Base-by-base conservation (phyloP, 116 monocot species). In the Zostera marina region DNA sequence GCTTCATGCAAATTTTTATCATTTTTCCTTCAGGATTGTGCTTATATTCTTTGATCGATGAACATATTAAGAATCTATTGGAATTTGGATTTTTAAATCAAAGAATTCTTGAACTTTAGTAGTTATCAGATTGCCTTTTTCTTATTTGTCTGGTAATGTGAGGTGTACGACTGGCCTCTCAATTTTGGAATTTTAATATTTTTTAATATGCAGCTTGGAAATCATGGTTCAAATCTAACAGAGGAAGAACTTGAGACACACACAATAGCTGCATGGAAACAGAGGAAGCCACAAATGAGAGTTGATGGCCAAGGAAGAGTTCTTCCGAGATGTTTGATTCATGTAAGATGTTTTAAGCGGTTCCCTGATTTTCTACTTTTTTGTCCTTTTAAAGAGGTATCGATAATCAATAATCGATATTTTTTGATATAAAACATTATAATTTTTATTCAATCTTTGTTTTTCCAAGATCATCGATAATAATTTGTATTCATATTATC, bases 221-320 rank as follows among this genome's bases (percentile, higher is more conserved):
- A 60, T 64, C 82, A 80, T 77, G 83, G 74, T 12, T 85, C 90
- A 44, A 86, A 79, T 66, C 60, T 89, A 38, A 88, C 90, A 54
- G 85, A 89, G 60, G 96, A 89, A 65, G 83, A 98, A 68, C 89
- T 85, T 54, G 89, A 89, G 68, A 82, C 90, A 21, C 90, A 85
- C 54, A 75, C 96, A 41, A 98, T 98, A 77, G 72, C 85, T 76
- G 90, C 90, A 66, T 98, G 96, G 96, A 90, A 98, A 76, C 75
- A 48, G 19, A 9, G 48, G 16, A 19, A 48, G 19, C 19, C 48
- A 48, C 8, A 48, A 8, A 19, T 48, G 48, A 19, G 16, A 19
- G 48, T 48, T 48, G 48, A 48, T 19, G 48, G 17, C 7, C n/a
- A 19, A 32, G 32, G 32, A 0, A 48, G 48, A 48, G 48, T 17